Evolutionary conservation across 2,329 filamentous ascomycete species (phyloP).

Genomic region (Eutypella sp.): DNA sequence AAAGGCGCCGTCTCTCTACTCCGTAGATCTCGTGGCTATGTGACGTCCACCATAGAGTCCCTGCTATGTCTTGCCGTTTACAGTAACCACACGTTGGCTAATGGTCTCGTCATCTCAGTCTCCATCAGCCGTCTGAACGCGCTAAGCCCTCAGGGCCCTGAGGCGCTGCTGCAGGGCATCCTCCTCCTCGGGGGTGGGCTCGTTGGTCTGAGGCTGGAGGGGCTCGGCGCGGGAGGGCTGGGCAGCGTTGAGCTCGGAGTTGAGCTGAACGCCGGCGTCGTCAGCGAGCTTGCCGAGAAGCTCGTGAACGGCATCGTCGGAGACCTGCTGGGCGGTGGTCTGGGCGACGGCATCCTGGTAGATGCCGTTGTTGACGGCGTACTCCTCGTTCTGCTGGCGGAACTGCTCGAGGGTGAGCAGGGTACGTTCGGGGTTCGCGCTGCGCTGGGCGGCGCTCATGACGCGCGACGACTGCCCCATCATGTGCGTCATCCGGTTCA

Average conservation of each 20-base stretch:
- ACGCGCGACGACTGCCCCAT: slow-evolving; percentile 56
- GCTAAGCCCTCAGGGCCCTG: slow-evolving; percentile 48
- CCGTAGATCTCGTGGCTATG: background rate
- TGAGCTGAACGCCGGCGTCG: slow-evolving; percentile 79
- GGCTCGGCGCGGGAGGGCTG: slow-evolving; percentile 55
- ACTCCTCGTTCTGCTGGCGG: slow-evolving; percentile 59
- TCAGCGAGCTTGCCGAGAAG: slow-evolving; percentile 82
- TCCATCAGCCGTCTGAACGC: slow-evolving; percentile 3
- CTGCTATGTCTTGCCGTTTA: no score
- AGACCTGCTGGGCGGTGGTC: slow-evolving; percentile 66
- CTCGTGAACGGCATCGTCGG: slow-evolving; percentile 81
- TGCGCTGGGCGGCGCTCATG: slow-evolving; percentile 54
- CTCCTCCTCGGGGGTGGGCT: slow-evolving; percentile 73
- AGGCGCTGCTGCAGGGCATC: slow-evolving; percentile 64
- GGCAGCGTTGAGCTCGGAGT: slow-evolving; percentile 62
- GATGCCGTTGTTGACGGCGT: slow-evolving; percentile 63
- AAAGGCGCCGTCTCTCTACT: no score
- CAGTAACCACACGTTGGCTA: background rate
- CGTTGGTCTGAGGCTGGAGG: slow-evolving; percentile 42
- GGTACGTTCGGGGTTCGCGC: slow-evolving; percentile 56
- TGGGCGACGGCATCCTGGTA: slow-evolving; percentile 82
- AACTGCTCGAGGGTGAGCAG: slow-evolving; percentile 57
- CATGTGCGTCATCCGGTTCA: slow-evolving; percentile 62
- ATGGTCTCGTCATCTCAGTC: slow-evolving; percentile 1
- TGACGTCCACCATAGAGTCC: no score